Percentiles rank a stretch among this genome's conserved stretches.
Evolutionary conservation across 78 protist species (phyloP).

Genomic region (Salpingoeca rosetta): DNA sequence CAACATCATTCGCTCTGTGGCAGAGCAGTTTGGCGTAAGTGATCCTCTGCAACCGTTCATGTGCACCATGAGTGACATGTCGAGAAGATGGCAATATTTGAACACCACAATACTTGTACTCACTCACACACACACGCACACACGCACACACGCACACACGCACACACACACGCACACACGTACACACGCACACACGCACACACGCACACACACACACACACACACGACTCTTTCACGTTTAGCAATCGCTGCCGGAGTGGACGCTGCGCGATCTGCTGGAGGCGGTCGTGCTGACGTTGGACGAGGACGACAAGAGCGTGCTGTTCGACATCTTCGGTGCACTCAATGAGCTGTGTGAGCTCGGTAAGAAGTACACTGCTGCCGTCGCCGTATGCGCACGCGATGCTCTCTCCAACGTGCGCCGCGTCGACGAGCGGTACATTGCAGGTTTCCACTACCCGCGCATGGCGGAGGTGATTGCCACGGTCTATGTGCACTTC

Average conservation of each 20-base stretch:
- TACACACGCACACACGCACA: background rate
- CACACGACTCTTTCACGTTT: background rate
- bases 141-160: background rate
- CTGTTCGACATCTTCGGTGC: too few species aligned
- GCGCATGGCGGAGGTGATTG: too few species aligned
- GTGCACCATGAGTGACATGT: background rate
- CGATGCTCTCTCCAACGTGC: too few species aligned
- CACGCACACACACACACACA: background rate
- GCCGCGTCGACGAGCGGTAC: too few species aligned
- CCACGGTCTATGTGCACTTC: too few species aligned
- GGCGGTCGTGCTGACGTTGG: too few species aligned
- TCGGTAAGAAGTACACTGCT: background rate
- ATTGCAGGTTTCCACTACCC: too few species aligned
- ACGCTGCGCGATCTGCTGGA: background rate
- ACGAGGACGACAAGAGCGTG: too few species aligned
- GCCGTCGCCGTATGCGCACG: background rate
- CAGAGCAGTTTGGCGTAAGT: background rate
- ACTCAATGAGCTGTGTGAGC: background rate
- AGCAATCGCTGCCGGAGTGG: background rate
- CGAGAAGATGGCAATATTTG: background rate
- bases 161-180: conserved; percentile 2
- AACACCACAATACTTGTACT: background rate
- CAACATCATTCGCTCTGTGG: background rate
- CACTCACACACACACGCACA: background rate
- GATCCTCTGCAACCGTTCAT: background rate